phyloP scores from a whole-genome alignment of 495 filamentous ascomycete genomes.

The Aspergillus haitiensis region DNA sequence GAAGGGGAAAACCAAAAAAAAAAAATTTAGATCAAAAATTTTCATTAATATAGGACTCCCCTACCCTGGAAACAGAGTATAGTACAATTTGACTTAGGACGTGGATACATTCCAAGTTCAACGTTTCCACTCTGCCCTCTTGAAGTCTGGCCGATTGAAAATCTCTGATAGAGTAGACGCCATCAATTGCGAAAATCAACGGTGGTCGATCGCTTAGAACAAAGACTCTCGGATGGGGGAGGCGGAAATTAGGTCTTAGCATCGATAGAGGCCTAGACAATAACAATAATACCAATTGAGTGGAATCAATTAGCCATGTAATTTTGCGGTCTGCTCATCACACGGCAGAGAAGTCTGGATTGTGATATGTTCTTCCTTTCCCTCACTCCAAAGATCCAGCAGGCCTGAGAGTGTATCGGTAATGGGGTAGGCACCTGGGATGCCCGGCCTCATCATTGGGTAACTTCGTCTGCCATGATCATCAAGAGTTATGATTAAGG shows the following conservation, averaged over 20 bases:
- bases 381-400: neutral
- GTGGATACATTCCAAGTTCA: no score
- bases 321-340: neutral
- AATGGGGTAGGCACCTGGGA: no score
- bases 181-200: conserved; percentile 1
- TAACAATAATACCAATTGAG: neutral
- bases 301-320: neutral
- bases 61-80: no score
- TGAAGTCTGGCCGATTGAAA: neutral
- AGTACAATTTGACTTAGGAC: no score
- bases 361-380: neutral
- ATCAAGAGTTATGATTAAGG: neutral
- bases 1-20: no score
- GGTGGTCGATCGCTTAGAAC: neutral
- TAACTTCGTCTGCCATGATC: no score
- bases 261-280: neutral
- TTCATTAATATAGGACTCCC: no score
- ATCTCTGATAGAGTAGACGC: neutral
- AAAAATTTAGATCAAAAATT: no score
- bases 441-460: no score
- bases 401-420: no score
- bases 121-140: neutral
- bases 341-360: neutral
- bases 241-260: no score
- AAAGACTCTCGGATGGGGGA: no score